phyloP scores from a whole-genome alignment of 2,329 filamentous ascomycete species.

The Cercospora zeae-maydis region DNA sequence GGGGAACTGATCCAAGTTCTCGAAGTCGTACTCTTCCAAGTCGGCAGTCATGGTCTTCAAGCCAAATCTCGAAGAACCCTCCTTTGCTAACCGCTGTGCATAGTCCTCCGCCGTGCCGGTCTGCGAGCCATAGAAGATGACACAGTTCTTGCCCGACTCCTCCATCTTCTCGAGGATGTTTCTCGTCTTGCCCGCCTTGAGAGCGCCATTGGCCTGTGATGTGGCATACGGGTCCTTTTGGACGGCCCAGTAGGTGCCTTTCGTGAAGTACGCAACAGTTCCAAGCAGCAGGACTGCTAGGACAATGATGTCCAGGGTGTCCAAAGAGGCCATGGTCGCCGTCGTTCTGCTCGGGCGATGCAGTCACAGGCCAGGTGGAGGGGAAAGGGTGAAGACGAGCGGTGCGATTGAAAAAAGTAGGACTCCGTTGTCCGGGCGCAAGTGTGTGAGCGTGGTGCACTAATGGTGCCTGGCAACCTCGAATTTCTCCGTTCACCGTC shows the following conservation, averaged over 20 bases:
- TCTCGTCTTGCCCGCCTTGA: slow-evolving; percentile 78
- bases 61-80: slow-evolving; percentile 92
- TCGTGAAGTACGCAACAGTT: slow-evolving; percentile 94
- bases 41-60: slow-evolving; percentile 98
- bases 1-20: slow-evolving; percentile 84
- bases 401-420: slow-evolving; percentile 5
- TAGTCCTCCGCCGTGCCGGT: slow-evolving; percentile 98
- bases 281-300: slow-evolving; percentile 79
- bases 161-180: slow-evolving; percentile 96
- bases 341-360: background rate
- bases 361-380: background rate
- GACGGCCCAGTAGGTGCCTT: slow-evolving; percentile 89
- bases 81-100: slow-evolving; percentile 91
- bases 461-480: slow-evolving; percentile 4
- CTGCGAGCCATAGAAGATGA: slow-evolving; percentile 98
- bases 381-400: slow-evolving; percentile 2
- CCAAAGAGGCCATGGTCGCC: slow-evolving; percentile 81
- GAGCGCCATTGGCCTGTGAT: slow-evolving; percentile 64
- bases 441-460: background rate
- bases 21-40: slow-evolving; percentile 95
- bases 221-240: slow-evolving; percentile 83
- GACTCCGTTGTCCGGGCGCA: background rate
- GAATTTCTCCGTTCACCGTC: background rate
- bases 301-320: slow-evolving; percentile 92
- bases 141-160: slow-evolving; percentile 91